Percentiles rank a stretch among this genome's conserved stretches.
Evolutionary conservation across 768 basidiomycete genomes (phyloP).

Genomic region (Hericium rajendrae): DNA sequence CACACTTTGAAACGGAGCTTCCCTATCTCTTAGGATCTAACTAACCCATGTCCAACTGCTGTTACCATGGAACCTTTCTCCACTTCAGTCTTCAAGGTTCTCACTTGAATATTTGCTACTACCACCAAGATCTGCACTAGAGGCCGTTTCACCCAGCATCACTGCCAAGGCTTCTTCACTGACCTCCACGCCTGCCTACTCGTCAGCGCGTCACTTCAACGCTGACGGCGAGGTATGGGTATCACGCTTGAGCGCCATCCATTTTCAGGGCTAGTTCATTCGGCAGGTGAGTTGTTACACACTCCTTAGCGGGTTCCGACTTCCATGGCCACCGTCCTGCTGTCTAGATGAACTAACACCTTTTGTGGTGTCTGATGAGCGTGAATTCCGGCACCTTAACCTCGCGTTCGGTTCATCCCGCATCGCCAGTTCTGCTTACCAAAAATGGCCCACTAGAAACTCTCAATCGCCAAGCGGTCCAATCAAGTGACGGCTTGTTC

Average conservation of each 20-base stretch:
- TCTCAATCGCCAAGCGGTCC: conserved; percentile 48
- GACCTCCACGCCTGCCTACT: conserved; percentile 75
- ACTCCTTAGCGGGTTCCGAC: conserved; percentile 81
- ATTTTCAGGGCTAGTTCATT: conserved; percentile 89
- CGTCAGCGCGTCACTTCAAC: conserved; percentile 62
- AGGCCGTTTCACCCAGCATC: conserved; percentile 66
- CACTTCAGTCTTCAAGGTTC: conserved; percentile 84
- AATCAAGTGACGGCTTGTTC: conserved; percentile 41
- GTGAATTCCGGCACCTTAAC: conserved; percentile 78
- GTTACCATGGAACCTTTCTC: conserved; percentile 84
- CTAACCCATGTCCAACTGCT: conserved; percentile 82
- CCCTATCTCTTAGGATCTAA: no score
- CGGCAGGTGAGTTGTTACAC: conserved; percentile 86
- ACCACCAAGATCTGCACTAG: conserved; percentile 84
- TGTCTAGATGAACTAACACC: conserved; percentile 62
- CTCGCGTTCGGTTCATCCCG: conserved; percentile 60
- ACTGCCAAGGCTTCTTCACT: conserved; percentile 71
- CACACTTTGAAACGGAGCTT: no score
- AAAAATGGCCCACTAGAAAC: conserved; percentile 68
- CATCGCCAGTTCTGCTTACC: conserved; percentile 67
- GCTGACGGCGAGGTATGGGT: conserved; percentile 77
- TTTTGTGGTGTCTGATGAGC: conserved; percentile 80
- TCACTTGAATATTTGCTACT: conserved; percentile 86
- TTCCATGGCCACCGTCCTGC: conserved; percentile 70
- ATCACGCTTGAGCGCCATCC: conserved; percentile 83